Evolutionary conservation across 1,284 basidiomycete genomes (phyloP).

Genomic region (Rhodotorula sp.): DNA sequence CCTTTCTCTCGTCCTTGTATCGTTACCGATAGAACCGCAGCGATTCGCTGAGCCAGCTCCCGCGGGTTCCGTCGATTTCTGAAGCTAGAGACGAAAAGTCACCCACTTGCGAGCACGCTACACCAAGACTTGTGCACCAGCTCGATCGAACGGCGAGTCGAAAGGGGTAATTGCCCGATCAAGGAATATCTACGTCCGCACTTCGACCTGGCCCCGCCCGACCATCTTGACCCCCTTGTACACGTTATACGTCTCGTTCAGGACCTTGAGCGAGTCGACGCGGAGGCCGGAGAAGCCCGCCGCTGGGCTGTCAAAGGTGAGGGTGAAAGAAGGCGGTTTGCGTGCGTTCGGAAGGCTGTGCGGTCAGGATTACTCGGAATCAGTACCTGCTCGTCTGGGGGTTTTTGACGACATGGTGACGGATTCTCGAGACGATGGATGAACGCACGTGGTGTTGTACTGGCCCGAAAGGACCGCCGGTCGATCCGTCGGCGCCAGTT

Average conservation of each 20-base stretch:
- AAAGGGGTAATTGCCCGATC: too few relatives aligned
- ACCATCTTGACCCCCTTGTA: constrained; percentile 37
- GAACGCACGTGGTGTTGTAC: constrained; percentile 19
- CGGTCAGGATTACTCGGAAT: too few relatives aligned
- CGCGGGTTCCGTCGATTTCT: too few relatives aligned
- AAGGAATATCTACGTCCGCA: constrained; percentile 7
- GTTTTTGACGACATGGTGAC: not conserved
- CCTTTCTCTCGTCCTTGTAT: not conserved
- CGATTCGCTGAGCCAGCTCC: not conserved
- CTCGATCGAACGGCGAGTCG: too few relatives aligned
- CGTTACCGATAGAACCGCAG: too few relatives aligned
- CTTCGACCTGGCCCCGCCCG: constrained; percentile 26
- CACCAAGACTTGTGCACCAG: too few relatives aligned
- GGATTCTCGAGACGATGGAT: too few relatives aligned
- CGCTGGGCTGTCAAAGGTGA: constrained; percentile 25
- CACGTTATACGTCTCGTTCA: constrained; percentile 24
- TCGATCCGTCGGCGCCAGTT: constrained; percentile 22
- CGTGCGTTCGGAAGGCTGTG: not conserved
- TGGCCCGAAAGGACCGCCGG: constrained; percentile 27
- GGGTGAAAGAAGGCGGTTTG: constrained; percentile 27
- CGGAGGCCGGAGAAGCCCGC: constrained; percentile 31
- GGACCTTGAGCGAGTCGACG: constrained; percentile 17
- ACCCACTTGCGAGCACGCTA: too few relatives aligned
- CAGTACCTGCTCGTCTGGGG: too few relatives aligned
- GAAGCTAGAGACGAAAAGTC: too few relatives aligned